These are phyloP conservation scores for Penicillium sp. DNA, from an alignment of 2,329 filamentous ascomycete species.

Conservation along the genomic window DNA sequence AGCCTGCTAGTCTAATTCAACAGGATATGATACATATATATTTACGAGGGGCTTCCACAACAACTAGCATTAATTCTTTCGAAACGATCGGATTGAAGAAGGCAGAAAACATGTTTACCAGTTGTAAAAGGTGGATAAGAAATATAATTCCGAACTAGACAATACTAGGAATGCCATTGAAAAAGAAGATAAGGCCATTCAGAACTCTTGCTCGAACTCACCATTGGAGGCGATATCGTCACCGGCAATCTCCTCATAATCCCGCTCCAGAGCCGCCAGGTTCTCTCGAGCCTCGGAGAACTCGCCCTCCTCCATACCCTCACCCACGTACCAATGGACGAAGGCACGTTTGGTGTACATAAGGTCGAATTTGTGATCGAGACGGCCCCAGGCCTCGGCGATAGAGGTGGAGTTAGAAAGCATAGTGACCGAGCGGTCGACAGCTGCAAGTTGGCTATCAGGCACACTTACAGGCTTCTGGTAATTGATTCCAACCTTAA, in stretches of 20 bases:
- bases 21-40: not conserved
- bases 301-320: constrained; percentile 91
- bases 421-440: constrained; percentile 62
- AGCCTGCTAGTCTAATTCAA: too few relatives aligned
- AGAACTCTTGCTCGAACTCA: not conserved
- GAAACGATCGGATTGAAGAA: not conserved
- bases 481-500: constrained; percentile 71
- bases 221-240: constrained; percentile 55
- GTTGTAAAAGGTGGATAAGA: not conserved
- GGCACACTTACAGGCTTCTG: constrained; percentile 59
- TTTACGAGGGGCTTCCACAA: not conserved
- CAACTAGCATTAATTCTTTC: not conserved
- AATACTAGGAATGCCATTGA: not conserved
- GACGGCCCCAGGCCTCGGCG: constrained; percentile 64
- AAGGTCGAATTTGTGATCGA: constrained; percentile 69
- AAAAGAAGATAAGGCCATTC: not conserved
- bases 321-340: constrained; percentile 77
- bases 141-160: not conserved
- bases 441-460: constrained; percentile 55
- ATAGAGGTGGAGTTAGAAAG: constrained; percentile 69
- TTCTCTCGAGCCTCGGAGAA: constrained; percentile 87
- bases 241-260: constrained; percentile 81
- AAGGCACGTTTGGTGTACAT: constrained; percentile 72
- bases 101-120: not conserved
- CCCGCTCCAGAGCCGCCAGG: constrained; percentile 80